Evolutionary conservation across 2,329 filamentous ascomycete genomes (phyloP).

Genomic region (Fusarium tupiense): DNA sequence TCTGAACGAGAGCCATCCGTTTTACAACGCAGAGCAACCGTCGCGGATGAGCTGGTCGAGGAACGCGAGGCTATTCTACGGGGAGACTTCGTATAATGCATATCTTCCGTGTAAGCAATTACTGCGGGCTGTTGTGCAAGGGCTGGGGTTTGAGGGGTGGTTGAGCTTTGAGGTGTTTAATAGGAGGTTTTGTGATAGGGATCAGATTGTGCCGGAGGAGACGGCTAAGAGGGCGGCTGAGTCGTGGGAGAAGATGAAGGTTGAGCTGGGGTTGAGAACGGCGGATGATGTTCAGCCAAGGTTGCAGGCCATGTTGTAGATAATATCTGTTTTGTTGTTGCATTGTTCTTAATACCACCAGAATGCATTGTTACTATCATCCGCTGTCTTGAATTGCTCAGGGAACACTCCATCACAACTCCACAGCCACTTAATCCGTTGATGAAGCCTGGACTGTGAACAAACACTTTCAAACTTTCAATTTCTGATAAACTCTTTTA

Average conservation of each 20-base stretch:
- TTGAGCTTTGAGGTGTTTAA: constrained; percentile 77
- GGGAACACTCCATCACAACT: background rate
- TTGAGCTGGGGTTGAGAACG: constrained; percentile 48
- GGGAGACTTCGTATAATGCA: constrained; percentile 67
- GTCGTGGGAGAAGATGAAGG: constrained; percentile 59
- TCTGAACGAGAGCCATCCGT: constrained; percentile 60
- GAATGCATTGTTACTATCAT: background rate
- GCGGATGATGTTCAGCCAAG: constrained; percentile 39
- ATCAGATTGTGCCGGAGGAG: constrained; percentile 59
- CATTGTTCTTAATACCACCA: constrained; percentile 10
- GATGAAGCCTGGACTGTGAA: rapidly evolving
- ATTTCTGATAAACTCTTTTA: background rate
- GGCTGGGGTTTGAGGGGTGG: constrained; percentile 74
- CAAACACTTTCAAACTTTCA: rapidly evolving
- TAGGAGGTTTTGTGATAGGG: constrained; percentile 41
- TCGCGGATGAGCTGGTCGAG: constrained; percentile 79
- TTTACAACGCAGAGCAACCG: constrained; percentile 49
- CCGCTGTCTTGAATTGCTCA: background rate
- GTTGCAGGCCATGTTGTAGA: constrained; percentile 49
- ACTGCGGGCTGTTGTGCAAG: constrained; percentile 68
- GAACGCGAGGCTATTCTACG: constrained; percentile 71
- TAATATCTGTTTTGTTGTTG: background rate
- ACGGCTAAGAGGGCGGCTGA: constrained; percentile 67
- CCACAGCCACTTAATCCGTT: background rate
- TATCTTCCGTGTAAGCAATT: constrained; percentile 75